A percentile compares a stretch with the other conserved stretches of the same genome.
These are phyloP conservation scores for Xerocomus amazonicus DNA, from an alignment of 1,284 basidiomycete genomes.

Conservation along the genomic window DNA sequence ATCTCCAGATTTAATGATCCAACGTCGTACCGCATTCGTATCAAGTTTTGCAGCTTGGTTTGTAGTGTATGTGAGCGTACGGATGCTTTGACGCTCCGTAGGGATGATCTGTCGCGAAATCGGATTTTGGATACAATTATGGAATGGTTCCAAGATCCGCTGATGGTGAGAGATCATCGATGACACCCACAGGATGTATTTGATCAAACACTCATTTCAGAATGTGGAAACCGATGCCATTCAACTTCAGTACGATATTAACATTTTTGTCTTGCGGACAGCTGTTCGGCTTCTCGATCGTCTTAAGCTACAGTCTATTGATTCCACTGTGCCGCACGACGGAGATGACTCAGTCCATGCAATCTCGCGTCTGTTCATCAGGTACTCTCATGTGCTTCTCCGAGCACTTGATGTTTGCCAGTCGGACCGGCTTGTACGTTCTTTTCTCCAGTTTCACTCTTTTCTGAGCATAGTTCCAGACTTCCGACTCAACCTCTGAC, in stretches of 20 bases:
- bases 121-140: slow-evolving; percentile 69
- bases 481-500: slow-evolving; percentile 52
- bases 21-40: slow-evolving; percentile 59
- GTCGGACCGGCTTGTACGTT: slow-evolving; percentile 42
- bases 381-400: slow-evolving; percentile 67
- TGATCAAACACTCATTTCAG: slow-evolving; percentile 4
- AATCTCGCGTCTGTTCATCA: slow-evolving; percentile 74
- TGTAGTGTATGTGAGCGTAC: slow-evolving; percentile 64
- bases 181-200: too few species aligned
- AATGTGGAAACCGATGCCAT: slow-evolving; percentile 30
- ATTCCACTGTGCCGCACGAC: slow-evolving; percentile 46
- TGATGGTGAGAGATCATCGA: slow-evolving; percentile 37
- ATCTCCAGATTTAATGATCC: slow-evolving; percentile 60
- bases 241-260: slow-evolving; percentile 60
- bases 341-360: slow-evolving; percentile 67
- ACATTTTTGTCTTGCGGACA: slow-evolving; percentile 67
- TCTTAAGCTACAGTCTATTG: slow-evolving; percentile 62
- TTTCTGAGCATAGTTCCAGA: slow-evolving; percentile 30
- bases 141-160: slow-evolving; percentile 67
- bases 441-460: background rate
- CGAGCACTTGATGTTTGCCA: slow-evolving; percentile 56
- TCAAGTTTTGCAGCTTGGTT: slow-evolving; percentile 73
- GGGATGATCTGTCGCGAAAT: slow-evolving; percentile 66
- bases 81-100: slow-evolving; percentile 60
- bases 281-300: slow-evolving; percentile 75